Conservation (phyloP, 345 rosid genomes). For the Boechera retrofracta region DNA sequence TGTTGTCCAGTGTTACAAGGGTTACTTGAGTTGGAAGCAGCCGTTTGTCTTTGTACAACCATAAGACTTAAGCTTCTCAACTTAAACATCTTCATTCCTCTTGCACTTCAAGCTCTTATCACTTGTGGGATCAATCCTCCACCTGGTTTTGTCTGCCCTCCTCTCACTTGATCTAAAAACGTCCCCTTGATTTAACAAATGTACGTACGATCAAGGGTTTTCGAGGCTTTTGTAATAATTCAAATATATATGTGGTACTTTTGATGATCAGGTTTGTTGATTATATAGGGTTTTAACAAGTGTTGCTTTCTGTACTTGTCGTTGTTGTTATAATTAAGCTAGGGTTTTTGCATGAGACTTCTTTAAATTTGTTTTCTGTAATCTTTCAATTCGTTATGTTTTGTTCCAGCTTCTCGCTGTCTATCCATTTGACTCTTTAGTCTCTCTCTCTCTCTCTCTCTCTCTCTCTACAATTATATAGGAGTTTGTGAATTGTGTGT, state of each 20-base stretch:
- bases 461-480: neutral
- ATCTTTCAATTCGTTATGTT: conserved; percentile 5
- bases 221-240: conserved; percentile 22
- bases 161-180: conserved; percentile 43
- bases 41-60: conserved; percentile 76
- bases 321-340: conserved; percentile 22
- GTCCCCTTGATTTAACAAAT: neutral
- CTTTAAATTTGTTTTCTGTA: conserved; percentile 14
- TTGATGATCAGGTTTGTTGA: conserved; percentile 25
- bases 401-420: conserved; percentile 27
- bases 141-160: conserved; percentile 73
- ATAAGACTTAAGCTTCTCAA: conserved; percentile 75
- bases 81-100: conserved; percentile 66
- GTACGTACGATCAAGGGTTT: conserved; percentile 21
- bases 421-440: conserved; percentile 17
- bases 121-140: conserved; percentile 82
- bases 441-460: conserved; percentile 1
- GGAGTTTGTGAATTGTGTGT: neutral
- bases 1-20: conserved; percentile 79
- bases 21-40: conserved; percentile 72
- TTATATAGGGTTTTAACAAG: conserved; percentile 23
- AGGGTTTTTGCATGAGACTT: conserved; percentile 33
- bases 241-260: conserved; percentile 18
- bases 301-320: conserved; percentile 23
- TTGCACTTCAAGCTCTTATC: conserved; percentile 75